Conservation (phyloP, 1,284 basidiomycete genomes). For the Taiwanofungus camphoratus region DNA sequence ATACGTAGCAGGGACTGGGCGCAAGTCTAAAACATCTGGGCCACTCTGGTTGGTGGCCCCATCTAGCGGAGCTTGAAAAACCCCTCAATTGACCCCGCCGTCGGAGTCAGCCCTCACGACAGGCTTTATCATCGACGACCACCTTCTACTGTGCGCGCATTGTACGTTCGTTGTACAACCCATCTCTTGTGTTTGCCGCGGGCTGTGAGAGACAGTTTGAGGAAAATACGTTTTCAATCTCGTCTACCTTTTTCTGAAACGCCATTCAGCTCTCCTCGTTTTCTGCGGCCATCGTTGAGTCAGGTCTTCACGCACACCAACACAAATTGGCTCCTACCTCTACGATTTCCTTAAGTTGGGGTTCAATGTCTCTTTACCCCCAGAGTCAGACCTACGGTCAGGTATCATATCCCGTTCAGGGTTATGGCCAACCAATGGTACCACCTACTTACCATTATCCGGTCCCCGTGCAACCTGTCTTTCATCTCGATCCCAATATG, state of each 20-base stretch:
- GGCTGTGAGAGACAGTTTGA: constrained; percentile 24
- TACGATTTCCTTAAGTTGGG: constrained; percentile 18
- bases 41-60: constrained; percentile 5
- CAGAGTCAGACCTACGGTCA: constrained; percentile 38
- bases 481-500: constrained; percentile 62
- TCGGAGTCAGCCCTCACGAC: constrained; percentile 26
- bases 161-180: constrained; percentile 14
- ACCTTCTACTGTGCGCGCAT: constrained; percentile 24
- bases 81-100: constrained; percentile 22
- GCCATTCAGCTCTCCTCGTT: background rate
- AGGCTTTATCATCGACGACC: constrained; percentile 46
- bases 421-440: constrained; percentile 39
- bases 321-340: constrained; percentile 7
- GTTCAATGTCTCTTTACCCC: constrained; percentile 43
- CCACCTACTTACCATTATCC: constrained; percentile 37
- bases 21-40: constrained; percentile 15
- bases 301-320: constrained; percentile 6
- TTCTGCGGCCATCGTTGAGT: constrained; percentile 9
- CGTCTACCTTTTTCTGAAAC: constrained; percentile 9
- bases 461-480: constrained; percentile 29
- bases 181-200: constrained; percentile 12
- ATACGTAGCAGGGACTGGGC: too few relatives aligned
- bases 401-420: constrained; percentile 34
- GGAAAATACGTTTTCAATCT: constrained; percentile 14
- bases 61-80: constrained; percentile 24